Percentiles rank a stretch among this genome's conserved stretches.
Evolutionary conservation across 139 green algal genomes (phyloP).

Genomic region (Micractinium sp.): DNA sequence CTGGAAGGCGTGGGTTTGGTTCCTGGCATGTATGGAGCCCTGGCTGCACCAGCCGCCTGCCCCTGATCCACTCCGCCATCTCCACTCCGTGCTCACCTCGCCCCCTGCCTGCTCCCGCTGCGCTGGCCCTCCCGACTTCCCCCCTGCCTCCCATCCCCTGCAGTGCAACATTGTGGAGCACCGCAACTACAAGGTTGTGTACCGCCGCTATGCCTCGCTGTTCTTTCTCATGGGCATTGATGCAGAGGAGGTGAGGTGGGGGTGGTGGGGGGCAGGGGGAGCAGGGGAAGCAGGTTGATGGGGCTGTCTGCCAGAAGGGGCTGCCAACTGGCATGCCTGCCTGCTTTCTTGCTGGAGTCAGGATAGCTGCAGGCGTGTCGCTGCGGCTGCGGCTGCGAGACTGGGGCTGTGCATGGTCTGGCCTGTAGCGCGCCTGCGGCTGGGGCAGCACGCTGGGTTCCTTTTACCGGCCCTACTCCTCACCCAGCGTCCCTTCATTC

Average conservation of each 20-base stretch:
- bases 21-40: too few relatives aligned
- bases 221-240: constrained; percentile 99
- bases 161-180: constrained; percentile 98
- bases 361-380: neutral
- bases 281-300: neutral
- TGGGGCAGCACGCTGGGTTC: neutral
- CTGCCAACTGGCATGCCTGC: too few relatives aligned
- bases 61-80: too few relatives aligned
- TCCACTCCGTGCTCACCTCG: too few relatives aligned
- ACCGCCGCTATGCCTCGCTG: constrained; percentile 95
- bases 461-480: too few relatives aligned
- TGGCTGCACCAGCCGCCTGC: too few relatives aligned
- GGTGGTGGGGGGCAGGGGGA: neutral
- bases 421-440: too few relatives aligned
- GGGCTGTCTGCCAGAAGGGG: neutral
- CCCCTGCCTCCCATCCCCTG: neutral
- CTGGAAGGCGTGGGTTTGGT: too few relatives aligned
- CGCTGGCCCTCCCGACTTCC: neutral
- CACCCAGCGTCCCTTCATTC: too few relatives aligned
- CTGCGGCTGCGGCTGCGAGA: neutral
- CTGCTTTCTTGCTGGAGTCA: neutral
- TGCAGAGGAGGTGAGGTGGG: constrained; percentile 84
- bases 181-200: constrained; percentile 92
- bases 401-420: neutral
- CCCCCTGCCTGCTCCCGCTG: neutral